A percentile compares a stretch with the other conserved stretches of the same genome.
Conservation (phyloP, 2,329 filamentous ascomycete genomes). For the Leptodontidium sp. region DNA sequence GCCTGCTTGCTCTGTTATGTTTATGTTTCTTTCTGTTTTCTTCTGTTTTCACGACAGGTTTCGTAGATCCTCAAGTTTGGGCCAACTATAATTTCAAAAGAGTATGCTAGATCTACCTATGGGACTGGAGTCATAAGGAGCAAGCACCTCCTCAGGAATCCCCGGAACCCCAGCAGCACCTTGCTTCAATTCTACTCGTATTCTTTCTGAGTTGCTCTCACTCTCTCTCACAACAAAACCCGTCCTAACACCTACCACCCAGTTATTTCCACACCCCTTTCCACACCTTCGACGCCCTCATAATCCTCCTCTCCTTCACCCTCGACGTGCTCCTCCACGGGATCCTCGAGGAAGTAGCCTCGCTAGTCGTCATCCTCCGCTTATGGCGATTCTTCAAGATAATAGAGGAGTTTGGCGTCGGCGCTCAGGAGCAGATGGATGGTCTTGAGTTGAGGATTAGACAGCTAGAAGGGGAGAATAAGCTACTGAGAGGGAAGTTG, state of each 20-base stretch:
- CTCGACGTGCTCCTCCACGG: slow-evolving; percentile 69
- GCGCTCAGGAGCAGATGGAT: slow-evolving; percentile 69
- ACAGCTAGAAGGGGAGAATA: slow-evolving; percentile 58
- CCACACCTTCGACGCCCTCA: slow-evolving; percentile 68
- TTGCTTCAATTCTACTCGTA: no score
- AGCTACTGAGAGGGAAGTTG: slow-evolving; percentile 56
- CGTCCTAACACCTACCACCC: neutral
- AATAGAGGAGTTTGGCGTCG: slow-evolving; percentile 71
- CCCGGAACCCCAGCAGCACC: no score
- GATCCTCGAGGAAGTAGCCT: slow-evolving; percentile 68
- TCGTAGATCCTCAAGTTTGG: no score
- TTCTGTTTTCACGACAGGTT: no score
- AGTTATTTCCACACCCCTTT: slow-evolving; percentile 67
- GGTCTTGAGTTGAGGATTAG: slow-evolving; percentile 61
- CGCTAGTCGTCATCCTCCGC: slow-evolving; percentile 71
- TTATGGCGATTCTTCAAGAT: slow-evolving; percentile 77
- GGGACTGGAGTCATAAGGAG: no score
- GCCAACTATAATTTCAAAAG: no score
- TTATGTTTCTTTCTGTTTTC: no score
- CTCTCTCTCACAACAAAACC: neutral
- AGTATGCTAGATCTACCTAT: no score
- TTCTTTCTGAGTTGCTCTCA: neutral
- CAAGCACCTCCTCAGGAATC: no score
- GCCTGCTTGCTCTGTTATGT: no score
- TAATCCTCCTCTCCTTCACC: slow-evolving; percentile 68